Evolutionary conservation across 2,329 filamentous ascomycete species (phyloP), one percentile per base, ranked within the genome.

Genomic region (Claviceps sp.): DNA sequence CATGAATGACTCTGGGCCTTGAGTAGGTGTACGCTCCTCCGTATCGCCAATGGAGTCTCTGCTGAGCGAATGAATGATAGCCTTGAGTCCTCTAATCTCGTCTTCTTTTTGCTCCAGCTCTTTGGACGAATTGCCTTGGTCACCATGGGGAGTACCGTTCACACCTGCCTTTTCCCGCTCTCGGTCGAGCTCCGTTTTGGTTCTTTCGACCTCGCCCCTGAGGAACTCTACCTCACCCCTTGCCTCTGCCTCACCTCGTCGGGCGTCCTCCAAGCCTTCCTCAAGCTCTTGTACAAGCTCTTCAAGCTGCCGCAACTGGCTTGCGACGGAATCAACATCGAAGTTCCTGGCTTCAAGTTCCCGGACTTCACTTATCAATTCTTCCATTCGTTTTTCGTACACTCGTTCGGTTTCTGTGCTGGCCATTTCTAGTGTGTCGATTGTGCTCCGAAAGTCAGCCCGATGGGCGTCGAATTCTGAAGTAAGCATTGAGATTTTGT

Each of bases 201-300:
- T 91, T 56, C 93, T 77, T 68, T 98, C 93, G 0, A 97, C 91
- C 65, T 98, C 93, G 2, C 93, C 93, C 30, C 93, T 78, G 38
- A 98, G 70, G 63, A 97, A 97, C 65, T 98, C 93, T 3, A 96
- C 91, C 65, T 98, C 93, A 0, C 89, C 91, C 54, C 93, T 81
- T 34, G 93, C 93, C 70, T 98, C 93, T 9, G 91, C 91, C 70
- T 98, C 93, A 6, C 93, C 93, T 52, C 93, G 79, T 51, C 93
- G 78, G 47, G 93, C 90, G 69, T 98, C 93, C 69, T 98, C 93
- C 1, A 98, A 75, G 0, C 93, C 93, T 67, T 98, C 93, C 67
- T 98, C 93, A 0, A 98, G 79, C 66, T 98, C 93, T 60, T 95
- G 91, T 2, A 98, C 93, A 37, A 97, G 78, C 65, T 97, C 91